Conservation (phyloP, 176 grass and related monocot species). For the Coix lacrymajobi region DNA sequence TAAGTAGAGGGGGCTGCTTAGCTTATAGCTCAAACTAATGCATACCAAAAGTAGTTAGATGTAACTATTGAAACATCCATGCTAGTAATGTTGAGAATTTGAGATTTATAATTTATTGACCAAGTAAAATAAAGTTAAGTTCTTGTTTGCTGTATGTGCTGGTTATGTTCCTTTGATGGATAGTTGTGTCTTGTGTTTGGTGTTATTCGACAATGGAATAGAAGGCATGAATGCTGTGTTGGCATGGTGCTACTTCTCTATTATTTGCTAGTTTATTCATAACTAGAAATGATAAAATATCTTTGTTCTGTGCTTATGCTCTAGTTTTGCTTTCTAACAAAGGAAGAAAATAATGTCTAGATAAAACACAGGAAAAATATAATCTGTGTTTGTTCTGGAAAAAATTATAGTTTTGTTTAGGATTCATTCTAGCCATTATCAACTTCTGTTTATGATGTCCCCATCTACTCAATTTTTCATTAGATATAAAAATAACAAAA, state of each 20-base stretch:
- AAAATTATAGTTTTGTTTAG: conserved; percentile 6
- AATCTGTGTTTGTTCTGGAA: background rate
- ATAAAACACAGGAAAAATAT: background rate
- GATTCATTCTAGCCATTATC: background rate
- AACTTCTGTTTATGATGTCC: background rate
- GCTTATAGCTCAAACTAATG: background rate
- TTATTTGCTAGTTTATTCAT: background rate
- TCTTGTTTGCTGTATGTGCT: background rate
- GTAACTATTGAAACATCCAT: background rate
- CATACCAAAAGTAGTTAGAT: background rate
- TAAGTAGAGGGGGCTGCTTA: background rate
- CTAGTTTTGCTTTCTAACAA: background rate
- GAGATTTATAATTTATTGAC: conserved; percentile 1
- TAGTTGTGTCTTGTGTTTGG: background rate
- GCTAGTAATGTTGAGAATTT: background rate
- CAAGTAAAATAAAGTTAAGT: background rate
- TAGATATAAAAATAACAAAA: background rate
- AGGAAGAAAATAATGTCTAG: background rate
- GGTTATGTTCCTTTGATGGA: background rate
- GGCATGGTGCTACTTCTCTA: background rate
- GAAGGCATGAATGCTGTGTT: background rate
- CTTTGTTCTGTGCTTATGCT: background rate
- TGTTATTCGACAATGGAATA: conserved; percentile 14
- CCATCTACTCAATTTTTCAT: background rate
- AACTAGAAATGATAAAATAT: background rate